Evolutionary conservation across 1,139 yeast species (phyloP).

Genomic region (Magnusiomyces fungicola): DNA sequence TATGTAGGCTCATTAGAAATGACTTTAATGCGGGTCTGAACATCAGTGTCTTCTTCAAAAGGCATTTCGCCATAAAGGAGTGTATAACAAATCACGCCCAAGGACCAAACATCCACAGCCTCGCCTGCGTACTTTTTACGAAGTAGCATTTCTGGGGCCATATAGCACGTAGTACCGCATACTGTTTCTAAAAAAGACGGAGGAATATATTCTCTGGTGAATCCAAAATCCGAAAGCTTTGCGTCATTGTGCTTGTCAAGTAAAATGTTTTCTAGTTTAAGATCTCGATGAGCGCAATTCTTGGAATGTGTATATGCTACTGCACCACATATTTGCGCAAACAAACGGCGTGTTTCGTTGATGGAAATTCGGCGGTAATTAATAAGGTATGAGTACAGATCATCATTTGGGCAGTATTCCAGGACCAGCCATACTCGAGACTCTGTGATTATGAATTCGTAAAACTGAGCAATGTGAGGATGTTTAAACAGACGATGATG

Average conservation of each 20-base stretch:
- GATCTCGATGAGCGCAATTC: conserved; percentile 82
- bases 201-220: conserved; percentile 69
- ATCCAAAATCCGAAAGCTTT: conserved; percentile 87
- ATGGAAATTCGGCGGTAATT: conserved; percentile 39
- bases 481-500: conserved; percentile 81
- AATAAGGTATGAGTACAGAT: conserved; percentile 67
- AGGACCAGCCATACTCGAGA: conserved; percentile 75
- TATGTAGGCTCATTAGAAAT: conserved; percentile 58
- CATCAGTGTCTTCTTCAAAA: conserved; percentile 66
- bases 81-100: conserved; percentile 90
- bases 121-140: conserved; percentile 72
- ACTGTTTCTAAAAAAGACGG: conserved; percentile 64
- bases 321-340: conserved; percentile 75
- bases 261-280: conserved; percentile 78
- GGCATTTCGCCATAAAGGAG: conserved; percentile 86
- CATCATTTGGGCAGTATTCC: conserved; percentile 84
- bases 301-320: conserved; percentile 77
- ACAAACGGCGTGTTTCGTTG: conserved; percentile 51
- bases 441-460: conserved; percentile 81
- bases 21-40: conserved; percentile 53
- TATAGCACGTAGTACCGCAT: conserved; percentile 92
- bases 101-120: conserved; percentile 81
- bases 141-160: conserved; percentile 87
- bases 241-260: conserved; percentile 63
- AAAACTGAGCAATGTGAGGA: conserved; percentile 74